phyloP scores from a whole-genome alignment of 2,329 filamentous ascomycete species.

The Alternaria sp. region DNA sequence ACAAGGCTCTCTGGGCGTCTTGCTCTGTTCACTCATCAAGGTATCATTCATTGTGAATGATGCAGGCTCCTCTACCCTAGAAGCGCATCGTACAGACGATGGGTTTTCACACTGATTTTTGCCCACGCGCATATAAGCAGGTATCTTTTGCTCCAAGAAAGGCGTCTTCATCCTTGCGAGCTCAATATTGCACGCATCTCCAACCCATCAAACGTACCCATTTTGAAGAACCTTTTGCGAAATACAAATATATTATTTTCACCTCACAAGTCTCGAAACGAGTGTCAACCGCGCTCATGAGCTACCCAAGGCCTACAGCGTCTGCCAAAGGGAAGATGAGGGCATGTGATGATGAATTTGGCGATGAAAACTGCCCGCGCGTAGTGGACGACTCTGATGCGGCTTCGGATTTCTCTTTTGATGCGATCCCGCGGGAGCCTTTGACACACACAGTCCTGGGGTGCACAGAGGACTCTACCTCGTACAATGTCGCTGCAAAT shows the following conservation, averaged over 20 bases:
- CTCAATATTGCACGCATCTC: not conserved
- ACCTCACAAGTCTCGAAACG: not conserved
- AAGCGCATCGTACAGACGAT: not conserved
- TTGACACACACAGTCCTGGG: not conserved
- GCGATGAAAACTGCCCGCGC: not conserved
- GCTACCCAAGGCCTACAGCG: not conserved
- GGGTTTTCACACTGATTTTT: not conserved
- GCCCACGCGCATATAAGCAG: not conserved
- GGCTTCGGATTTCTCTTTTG: not conserved
- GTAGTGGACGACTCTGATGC: not conserved
- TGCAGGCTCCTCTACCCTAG: not conserved
- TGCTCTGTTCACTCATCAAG: not conserved
- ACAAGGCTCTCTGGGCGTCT: not conserved
- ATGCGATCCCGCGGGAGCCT: not conserved
- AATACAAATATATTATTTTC: not conserved
- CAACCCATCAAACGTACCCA: not conserved
- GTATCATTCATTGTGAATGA: not conserved
- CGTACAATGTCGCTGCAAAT: not conserved
- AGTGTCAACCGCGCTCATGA: not conserved
- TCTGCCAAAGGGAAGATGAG: not conserved
- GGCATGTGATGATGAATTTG: not conserved
- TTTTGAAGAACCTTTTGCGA: not conserved
- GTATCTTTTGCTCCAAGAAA: not conserved
- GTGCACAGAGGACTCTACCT: not conserved
- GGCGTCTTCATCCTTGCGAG: not conserved